Percentiles rank a stretch among this genome's conserved stretches.
These are phyloP conservation scores for Ascochyta koolunga DNA, from an alignment of 2,329 filamentous ascomycete species.

Conservation along the genomic window DNA sequence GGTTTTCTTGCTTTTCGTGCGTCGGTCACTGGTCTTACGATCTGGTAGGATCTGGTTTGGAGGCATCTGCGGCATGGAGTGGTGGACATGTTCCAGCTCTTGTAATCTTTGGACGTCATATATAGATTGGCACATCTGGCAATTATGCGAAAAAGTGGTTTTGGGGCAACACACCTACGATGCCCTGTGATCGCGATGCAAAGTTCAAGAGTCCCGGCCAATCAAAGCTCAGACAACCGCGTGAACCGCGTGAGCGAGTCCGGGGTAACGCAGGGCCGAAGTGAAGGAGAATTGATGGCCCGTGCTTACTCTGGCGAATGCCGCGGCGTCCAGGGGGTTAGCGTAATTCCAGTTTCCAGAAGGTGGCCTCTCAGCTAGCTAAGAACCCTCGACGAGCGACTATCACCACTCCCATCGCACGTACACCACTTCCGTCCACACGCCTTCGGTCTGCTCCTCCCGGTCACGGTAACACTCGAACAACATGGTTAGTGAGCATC, in stretches of 20 bases:
- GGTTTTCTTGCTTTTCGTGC: constrained; percentile 25
- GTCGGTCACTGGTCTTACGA: constrained; percentile 18
- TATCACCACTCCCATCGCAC: constrained; percentile 8
- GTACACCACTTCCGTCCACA: constrained; percentile 7
- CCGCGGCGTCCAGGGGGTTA: constrained; percentile 6
- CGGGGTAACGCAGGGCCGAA: constrained; percentile 12
- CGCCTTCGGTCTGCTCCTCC: constrained; percentile 11
- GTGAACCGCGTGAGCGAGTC: background rate
- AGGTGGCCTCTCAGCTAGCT: constrained; percentile 19
- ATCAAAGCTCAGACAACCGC: background rate
- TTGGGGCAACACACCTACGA: constrained; percentile 5
- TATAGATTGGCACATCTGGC: constrained; percentile 28
- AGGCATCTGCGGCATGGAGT: constrained; percentile 22
- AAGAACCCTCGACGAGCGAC: constrained; percentile 8
- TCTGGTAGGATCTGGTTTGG: constrained; percentile 19
- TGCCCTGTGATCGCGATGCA: background rate
- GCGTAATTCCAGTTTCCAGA: constrained; percentile 8
- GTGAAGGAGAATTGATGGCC: constrained; percentile 12
- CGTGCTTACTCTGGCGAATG: constrained; percentile 7
- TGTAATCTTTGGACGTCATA: constrained; percentile 29
- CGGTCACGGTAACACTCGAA: constrained; percentile 3
- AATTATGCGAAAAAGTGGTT: constrained; percentile 41
- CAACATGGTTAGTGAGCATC: constrained; percentile 11
- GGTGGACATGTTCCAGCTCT: constrained; percentile 25
- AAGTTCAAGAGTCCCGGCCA: background rate